Conservation (phyloP, 139 green algal species). For the Micractinium sp. region DNA sequence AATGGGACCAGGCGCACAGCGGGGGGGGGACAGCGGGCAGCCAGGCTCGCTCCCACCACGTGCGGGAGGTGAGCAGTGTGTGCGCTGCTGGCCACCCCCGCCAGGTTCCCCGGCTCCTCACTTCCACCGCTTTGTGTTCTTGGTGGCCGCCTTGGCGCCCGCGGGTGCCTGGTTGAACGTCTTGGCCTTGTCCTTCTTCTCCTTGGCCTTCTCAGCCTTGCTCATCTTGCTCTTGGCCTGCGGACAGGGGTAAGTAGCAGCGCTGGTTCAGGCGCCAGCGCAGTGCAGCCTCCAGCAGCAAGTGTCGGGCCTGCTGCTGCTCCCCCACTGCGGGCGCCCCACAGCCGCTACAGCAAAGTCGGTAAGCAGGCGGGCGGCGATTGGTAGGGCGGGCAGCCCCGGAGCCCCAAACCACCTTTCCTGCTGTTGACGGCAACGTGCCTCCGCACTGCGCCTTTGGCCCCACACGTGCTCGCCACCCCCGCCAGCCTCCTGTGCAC, state of each 20-base stretch:
- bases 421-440: too few species aligned
- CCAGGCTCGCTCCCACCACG: too few species aligned
- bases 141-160: conserved; percentile 65
- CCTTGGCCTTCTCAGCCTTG: conserved; percentile 86
- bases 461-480: too few species aligned
- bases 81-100: background rate
- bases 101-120: conserved; percentile 31
- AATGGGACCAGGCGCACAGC: background rate
- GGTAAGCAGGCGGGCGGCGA: too few species aligned
- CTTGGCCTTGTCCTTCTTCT: conserved; percentile 89
- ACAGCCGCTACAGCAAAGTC: background rate
- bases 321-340: too few species aligned
- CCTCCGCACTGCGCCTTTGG: too few species aligned
- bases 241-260: background rate
- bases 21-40: background rate
- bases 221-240: conserved; percentile 92
- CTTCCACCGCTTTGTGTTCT: conserved; percentile 81
- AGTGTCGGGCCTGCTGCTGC: too few species aligned
- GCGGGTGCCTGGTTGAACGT: conserved; percentile 52
- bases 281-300: too few species aligned
- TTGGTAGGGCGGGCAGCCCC: background rate
- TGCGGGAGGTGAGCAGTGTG: background rate
- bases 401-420: too few species aligned
- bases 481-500: too few species aligned
- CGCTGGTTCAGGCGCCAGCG: too few species aligned